A percentile compares a stretch with the other conserved stretches of the same genome.
Evolutionary conservation across 495 filamentous ascomycete genomes (phyloP).

Genomic region (Daldinia concentrica): DNA sequence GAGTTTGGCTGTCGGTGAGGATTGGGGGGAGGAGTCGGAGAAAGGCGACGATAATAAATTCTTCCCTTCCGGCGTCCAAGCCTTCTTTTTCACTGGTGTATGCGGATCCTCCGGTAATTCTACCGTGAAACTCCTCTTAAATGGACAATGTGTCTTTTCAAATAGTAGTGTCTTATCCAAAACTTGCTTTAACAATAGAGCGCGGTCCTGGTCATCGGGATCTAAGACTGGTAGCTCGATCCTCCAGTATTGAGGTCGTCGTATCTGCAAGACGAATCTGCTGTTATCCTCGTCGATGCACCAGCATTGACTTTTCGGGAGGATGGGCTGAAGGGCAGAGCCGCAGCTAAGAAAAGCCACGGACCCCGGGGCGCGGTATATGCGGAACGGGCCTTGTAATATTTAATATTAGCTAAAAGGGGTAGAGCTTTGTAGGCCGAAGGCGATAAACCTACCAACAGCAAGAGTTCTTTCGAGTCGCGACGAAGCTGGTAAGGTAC

Average conservation of each 20-base stretch:
- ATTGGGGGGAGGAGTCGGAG: constrained; percentile 15
- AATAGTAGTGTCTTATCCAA: constrained; percentile 77
- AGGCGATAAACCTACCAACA: constrained; percentile 62
- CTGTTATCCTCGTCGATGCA: constrained; percentile 82
- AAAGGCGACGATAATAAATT: constrained; percentile 48
- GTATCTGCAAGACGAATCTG: constrained; percentile 83
- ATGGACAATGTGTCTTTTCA: constrained; percentile 88
- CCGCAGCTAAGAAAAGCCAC: constrained; percentile 88
- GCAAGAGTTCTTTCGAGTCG: constrained; percentile 83
- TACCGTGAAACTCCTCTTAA: constrained; percentile 77
- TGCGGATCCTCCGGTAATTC: constrained; percentile 74
- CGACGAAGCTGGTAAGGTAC: constrained; percentile 77
- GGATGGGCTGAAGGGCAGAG: constrained; percentile 78
- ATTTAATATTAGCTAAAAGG: constrained; percentile 18
- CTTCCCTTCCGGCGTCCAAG: constrained; percentile 71
- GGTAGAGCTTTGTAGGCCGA: constrained; percentile 6
- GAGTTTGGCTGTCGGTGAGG: constrained; percentile 21
- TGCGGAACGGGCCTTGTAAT: constrained; percentile 71
- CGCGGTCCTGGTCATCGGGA: constrained; percentile 65
- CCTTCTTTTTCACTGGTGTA: constrained; percentile 71
- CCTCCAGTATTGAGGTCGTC: constrained; percentile 83
- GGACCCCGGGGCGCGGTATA: constrained; percentile 82
- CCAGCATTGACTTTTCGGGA: constrained; percentile 91
- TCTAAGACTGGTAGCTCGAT: constrained; percentile 79
- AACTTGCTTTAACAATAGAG: constrained; percentile 72